These are phyloP conservation scores for Alternaria arbusti DNA, from an alignment of 2,329 filamentous ascomycete species.

Conservation along the genomic window DNA sequence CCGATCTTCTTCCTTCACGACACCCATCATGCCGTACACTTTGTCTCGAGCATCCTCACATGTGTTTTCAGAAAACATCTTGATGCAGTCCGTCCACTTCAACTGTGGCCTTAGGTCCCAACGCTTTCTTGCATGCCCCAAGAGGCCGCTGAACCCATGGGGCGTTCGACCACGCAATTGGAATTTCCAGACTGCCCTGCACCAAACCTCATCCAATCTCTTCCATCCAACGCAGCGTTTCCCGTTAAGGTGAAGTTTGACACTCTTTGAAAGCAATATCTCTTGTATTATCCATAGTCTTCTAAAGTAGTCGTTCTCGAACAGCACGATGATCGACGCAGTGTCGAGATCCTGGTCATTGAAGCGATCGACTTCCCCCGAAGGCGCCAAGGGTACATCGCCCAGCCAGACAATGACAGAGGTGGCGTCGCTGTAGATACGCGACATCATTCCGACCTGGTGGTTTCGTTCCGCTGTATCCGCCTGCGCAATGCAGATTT, in stretches of 20 bases:
- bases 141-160: too few relatives aligned
- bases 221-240: too few relatives aligned
- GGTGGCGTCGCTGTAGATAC: not conserved
- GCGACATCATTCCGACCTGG: not conserved
- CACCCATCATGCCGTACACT: not conserved
- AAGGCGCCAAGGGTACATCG: accelerated
- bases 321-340: too few relatives aligned
- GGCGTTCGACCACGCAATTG: too few relatives aligned
- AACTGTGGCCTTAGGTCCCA: too few relatives aligned
- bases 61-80: not conserved
- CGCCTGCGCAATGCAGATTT: not conserved
- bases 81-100: not conserved
- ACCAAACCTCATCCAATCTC: too few relatives aligned
- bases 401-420: not conserved
- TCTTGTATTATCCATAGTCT: too few relatives aligned
- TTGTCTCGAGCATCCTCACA: not conserved
- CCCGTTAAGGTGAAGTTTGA: too few relatives aligned
- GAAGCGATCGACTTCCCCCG: not conserved
- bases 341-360: not conserved
- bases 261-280: too few relatives aligned
- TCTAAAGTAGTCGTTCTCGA: too few relatives aligned
- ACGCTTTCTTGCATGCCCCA: too few relatives aligned
- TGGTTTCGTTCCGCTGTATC: not conserved
- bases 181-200: too few relatives aligned
- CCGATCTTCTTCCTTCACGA: not conserved